Conservation (phyloP, 2,329 filamentous ascomycete genomes). For the Aureobasidium sp. region DNA sequence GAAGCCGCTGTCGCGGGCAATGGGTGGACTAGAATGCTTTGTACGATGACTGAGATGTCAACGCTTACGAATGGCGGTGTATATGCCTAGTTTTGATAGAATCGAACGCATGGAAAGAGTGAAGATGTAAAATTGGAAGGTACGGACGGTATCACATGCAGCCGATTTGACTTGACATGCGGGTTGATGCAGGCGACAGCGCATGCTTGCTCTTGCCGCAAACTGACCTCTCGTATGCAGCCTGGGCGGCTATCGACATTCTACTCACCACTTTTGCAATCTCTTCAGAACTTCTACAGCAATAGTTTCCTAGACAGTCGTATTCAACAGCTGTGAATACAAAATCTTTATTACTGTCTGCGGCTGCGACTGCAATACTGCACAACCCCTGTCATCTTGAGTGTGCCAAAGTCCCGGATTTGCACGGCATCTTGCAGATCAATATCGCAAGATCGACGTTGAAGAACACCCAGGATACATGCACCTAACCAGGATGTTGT, state of each 20-base stretch:
- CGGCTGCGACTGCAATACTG: not conserved
- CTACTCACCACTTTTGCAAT: not conserved
- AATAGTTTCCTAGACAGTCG: not conserved
- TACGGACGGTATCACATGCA: not conserved
- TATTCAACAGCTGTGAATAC: not conserved
- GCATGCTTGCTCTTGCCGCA: not conserved
- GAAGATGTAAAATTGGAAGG: not conserved
- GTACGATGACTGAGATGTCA: not conserved
- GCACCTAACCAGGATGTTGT: not conserved
- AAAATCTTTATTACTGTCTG: not conserved
- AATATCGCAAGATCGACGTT: not conserved
- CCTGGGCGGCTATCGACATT: not conserved
- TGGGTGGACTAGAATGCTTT: not conserved
- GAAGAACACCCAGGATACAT: not conserved
- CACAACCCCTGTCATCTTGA: not conserved
- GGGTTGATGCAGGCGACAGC: conserved; percentile 1
- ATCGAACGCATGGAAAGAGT: not conserved
- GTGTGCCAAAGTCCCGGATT: not conserved
- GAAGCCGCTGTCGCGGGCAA: not conserved
- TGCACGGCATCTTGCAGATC: not conserved
- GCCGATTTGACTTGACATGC: not conserved
- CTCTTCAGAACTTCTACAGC: not conserved
- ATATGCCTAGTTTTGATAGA: not conserved
- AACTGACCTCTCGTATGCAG: conserved; percentile 3
- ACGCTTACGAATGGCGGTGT: not conserved